phyloP scores from a whole-genome alignment of 495 filamentous ascomycete genomes.

The Lasiosphaeriaceae sp. region DNA sequence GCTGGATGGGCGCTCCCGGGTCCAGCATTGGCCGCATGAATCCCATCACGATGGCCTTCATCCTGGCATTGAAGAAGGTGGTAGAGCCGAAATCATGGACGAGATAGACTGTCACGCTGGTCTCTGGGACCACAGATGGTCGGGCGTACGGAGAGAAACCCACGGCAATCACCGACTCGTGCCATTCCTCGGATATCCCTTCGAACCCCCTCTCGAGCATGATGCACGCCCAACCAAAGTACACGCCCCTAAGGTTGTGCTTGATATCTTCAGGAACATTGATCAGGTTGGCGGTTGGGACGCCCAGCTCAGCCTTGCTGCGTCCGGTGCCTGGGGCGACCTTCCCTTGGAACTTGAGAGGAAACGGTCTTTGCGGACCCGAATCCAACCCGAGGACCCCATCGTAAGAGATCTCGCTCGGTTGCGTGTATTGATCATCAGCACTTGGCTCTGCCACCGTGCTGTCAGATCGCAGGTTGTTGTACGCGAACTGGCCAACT shows the following conservation, averaged over 20 bases:
- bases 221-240: constrained; percentile 59
- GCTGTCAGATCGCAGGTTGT: constrained; percentile 1
- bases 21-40: constrained; percentile 40
- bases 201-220: constrained; percentile 17
- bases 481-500: constrained; percentile 16
- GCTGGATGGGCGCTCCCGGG: constrained; percentile 29
- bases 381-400: constrained; percentile 33
- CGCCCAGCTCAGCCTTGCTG: constrained; percentile 22
- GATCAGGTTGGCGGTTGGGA: constrained; percentile 41
- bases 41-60: constrained; percentile 55
- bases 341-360: constrained; percentile 49
- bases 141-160: constrained; percentile 35
- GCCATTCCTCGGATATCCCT: constrained; percentile 36
- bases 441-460: not conserved
- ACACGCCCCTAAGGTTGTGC: constrained; percentile 53
- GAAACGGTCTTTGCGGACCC: constrained; percentile 56
- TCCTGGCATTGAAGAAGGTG: constrained; percentile 31
- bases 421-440: not conserved
- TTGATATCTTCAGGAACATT: constrained; percentile 42
- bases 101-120: constrained; percentile 38
- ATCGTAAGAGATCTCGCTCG: not conserved
- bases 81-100: constrained; percentile 44
- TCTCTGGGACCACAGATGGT: constrained; percentile 38
- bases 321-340: constrained; percentile 34
- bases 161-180: constrained; percentile 50